These are phyloP conservation scores for Curvularia sp. DNA, from an alignment of 2,329 filamentous ascomycete species.

Conservation along the genomic window DNA sequence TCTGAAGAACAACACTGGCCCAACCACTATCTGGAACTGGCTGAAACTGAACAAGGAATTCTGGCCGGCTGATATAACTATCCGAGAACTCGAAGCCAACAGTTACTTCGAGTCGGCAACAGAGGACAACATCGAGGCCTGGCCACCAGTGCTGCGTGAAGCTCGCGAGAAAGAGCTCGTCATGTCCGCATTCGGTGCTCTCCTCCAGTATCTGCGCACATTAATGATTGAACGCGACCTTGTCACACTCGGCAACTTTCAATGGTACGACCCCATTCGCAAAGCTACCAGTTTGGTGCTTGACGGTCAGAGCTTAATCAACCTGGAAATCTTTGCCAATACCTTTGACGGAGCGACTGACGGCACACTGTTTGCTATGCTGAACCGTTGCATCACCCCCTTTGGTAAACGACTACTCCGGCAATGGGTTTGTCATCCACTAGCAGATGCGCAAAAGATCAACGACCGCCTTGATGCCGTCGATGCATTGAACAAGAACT, in stretches of 20 bases:
- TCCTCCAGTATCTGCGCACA: slow-evolving; percentile 81
- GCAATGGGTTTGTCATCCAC: slow-evolving; percentile 95
- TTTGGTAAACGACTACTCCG: slow-evolving; percentile 96
- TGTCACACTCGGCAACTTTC: slow-evolving; percentile 88
- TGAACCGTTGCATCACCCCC: slow-evolving; percentile 94
- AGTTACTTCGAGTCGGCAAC: slow-evolving; percentile 76
- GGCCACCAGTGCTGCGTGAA: slow-evolving; percentile 78
- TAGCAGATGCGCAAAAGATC: slow-evolving; percentile 85
- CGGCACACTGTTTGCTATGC: slow-evolving; percentile 86
- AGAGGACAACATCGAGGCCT: slow-evolving; percentile 67
- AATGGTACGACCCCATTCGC: slow-evolving; percentile 89
- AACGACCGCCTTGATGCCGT: slow-evolving; percentile 94
- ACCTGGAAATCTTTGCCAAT: slow-evolving; percentile 96
- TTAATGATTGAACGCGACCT: slow-evolving; percentile 90
- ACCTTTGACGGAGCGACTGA: slow-evolving; percentile 84
- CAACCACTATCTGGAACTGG: slow-evolving; percentile 94
- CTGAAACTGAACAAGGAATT: slow-evolving; percentile 89
- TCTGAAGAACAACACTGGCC: slow-evolving; percentile 91
- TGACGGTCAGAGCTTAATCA: slow-evolving; percentile 95
- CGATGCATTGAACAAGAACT: slow-evolving; percentile 87
- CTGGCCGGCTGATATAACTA: slow-evolving; percentile 82
- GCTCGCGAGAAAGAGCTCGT: slow-evolving; percentile 78
- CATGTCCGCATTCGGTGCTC: slow-evolving; percentile 89
- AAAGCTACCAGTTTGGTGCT: slow-evolving; percentile 88
- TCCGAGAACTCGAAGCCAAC: slow-evolving; percentile 79